phyloP scores from a whole-genome alignment of 2,329 filamentous ascomycete species.

The Colletotrichum brevisporum region DNA sequence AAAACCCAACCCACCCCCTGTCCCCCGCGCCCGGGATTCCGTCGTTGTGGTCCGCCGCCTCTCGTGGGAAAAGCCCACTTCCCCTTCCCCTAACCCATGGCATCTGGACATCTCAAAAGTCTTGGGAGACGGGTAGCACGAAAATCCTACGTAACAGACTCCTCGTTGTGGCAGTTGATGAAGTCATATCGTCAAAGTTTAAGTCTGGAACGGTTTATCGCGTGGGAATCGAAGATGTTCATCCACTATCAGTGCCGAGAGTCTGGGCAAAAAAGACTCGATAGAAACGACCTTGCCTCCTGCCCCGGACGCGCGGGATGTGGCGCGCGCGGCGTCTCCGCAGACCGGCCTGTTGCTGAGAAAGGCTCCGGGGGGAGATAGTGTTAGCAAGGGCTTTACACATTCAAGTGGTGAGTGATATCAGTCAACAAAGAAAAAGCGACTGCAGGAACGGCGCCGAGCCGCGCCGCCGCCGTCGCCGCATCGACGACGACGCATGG shows the following conservation, averaged over 20 bases:
- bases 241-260: constrained; percentile 13
- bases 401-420: constrained; percentile 6
- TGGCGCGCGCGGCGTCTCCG: constrained; percentile 20
- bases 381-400: background rate
- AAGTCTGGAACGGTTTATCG: background rate
- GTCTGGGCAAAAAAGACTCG: background rate
- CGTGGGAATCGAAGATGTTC: background rate
- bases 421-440: background rate
- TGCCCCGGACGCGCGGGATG: constrained; percentile 22
- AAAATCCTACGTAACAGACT: background rate
- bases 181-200: background rate
- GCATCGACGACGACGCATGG: background rate
- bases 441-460: too few relatives aligned
- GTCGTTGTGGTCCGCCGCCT: background rate
- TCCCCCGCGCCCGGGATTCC: background rate
- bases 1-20: background rate
- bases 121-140: background rate
- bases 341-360: constrained; percentile 2
- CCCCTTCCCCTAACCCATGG: constrained; percentile 23
- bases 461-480: too few relatives aligned
- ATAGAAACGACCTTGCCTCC: background rate
- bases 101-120: background rate
- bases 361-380: constrained; percentile 3
- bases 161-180: background rate
- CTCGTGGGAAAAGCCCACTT: background rate